Evolutionary conservation across 768 basidiomycete genomes (phyloP).

Genomic region (Calocera cornea): DNA sequence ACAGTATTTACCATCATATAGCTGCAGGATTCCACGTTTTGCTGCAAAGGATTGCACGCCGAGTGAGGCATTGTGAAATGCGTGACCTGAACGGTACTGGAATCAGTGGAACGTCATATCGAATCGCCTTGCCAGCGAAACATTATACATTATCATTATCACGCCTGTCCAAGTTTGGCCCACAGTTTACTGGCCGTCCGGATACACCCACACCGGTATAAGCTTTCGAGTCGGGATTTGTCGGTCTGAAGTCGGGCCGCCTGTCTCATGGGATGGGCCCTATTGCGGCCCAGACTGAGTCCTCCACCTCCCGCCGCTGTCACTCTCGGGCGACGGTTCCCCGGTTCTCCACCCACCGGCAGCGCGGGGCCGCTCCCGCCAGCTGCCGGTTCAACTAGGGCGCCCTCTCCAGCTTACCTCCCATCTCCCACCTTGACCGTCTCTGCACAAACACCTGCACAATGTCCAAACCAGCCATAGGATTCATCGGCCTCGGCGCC

Average conservation of each 20-base stretch:
- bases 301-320: neutral
- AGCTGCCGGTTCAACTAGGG: too few relatives aligned
- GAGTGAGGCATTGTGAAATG: too few relatives aligned
- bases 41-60: too few relatives aligned
- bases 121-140: neutral
- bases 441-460: neutral
- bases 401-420: neutral
- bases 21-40: too few relatives aligned
- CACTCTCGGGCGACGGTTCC: neutral
- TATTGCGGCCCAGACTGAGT: neutral
- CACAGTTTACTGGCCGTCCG: too few relatives aligned
- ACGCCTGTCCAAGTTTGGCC: too few relatives aligned
- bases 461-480: neutral
- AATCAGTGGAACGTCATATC: neutral
- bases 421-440: too few relatives aligned
- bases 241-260: neutral
- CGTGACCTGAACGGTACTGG: too few relatives aligned
- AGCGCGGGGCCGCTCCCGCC: too few relatives aligned
- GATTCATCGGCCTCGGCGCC: slow-evolving; percentile 3
- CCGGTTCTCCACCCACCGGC: neutral
- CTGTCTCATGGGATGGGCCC: neutral
- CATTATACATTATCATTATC: neutral
- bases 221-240: neutral
- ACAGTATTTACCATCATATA: neutral
- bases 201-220: neutral